A percentile compares a stretch with the other conserved stretches of the same genome.
Conservation (phyloP, 2,329 filamentous ascomycete species). For the Arthrobotrys sinensis region DNA sequence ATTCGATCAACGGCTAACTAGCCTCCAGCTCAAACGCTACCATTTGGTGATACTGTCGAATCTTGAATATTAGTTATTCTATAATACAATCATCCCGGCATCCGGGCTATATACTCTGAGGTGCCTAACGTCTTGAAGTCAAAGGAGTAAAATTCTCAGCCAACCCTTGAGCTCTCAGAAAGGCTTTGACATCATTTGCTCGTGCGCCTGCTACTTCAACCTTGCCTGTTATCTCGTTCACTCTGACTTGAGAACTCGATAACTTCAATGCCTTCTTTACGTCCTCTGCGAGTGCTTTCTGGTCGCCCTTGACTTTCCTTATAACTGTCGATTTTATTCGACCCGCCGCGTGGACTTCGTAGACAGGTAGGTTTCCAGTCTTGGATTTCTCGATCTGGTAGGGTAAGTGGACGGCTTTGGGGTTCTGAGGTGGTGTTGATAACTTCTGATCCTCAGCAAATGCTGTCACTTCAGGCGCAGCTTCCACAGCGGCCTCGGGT, state of each 20-base stretch:
- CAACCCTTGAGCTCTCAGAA: constrained; percentile 26
- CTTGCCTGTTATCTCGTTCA: constrained; percentile 1
- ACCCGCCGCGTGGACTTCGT: constrained; percentile 2
- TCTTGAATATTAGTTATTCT: not conserved
- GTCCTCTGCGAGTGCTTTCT: constrained; percentile 25
- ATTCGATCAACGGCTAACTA: no score
- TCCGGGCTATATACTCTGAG: not conserved
- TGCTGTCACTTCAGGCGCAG: not conserved
- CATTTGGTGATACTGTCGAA: no score
- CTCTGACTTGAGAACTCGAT: not conserved
- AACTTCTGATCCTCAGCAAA: not conserved
- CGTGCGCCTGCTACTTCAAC: constrained; percentile 22
- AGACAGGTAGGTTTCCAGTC: constrained; percentile 42
- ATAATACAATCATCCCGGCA: not conserved
- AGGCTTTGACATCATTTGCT: constrained; percentile 18
- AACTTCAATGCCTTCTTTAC: constrained; percentile 30
- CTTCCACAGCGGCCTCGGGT: not conserved
- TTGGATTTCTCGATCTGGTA: constrained; percentile 36
- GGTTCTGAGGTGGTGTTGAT: not conserved
- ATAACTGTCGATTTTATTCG: constrained; percentile 15
- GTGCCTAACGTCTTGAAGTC: not conserved
- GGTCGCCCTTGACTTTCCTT: constrained; percentile 42
- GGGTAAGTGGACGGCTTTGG: constrained; percentile 35
- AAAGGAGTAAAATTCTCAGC: constrained; percentile 11
- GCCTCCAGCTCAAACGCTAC: no score